These are phyloP conservation scores for Clarkia xantiana DNA, from an alignment of 345 rosid species.

Conservation along the genomic window DNA sequence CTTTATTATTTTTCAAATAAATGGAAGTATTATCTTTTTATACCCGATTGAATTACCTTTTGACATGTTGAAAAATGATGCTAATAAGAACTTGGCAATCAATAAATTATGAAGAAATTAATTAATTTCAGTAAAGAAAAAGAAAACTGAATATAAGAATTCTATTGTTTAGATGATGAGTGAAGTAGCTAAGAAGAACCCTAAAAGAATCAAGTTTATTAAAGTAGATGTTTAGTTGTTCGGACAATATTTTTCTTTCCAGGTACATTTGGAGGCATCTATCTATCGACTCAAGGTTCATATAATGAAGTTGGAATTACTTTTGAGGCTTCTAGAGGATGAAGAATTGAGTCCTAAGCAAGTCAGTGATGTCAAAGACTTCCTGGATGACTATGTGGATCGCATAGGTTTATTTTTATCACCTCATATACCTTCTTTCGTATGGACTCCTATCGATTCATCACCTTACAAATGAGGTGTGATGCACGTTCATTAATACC, in stretches of 20 bases:
- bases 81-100: too few species aligned
- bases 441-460: background rate
- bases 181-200: too few species aligned
- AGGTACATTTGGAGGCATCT: slow-evolving; percentile 93
- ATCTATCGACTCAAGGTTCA: slow-evolving; percentile 89
- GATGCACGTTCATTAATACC: too few species aligned
- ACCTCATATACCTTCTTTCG: too few species aligned
- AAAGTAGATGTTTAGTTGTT: background rate
- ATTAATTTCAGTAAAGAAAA: too few species aligned
- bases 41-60: background rate
- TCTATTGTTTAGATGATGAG: too few species aligned
- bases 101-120: too few species aligned
- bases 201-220: too few species aligned
- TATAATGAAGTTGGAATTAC: slow-evolving; percentile 86
- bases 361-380: slow-evolving; percentile 88
- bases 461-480: background rate
- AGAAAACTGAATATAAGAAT: too few species aligned
- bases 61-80: too few species aligned
- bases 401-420: slow-evolving; percentile 63
- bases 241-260: slow-evolving; percentile 6
- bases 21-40: background rate
- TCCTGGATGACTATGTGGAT: slow-evolving; percentile 92
- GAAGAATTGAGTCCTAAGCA: slow-evolving; percentile 98
- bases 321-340: slow-evolving; percentile 89
- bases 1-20: background rate